phyloP scores from a whole-genome alignment of 805 yeast species.

The Tetrapisispora taiwanensis region DNA sequence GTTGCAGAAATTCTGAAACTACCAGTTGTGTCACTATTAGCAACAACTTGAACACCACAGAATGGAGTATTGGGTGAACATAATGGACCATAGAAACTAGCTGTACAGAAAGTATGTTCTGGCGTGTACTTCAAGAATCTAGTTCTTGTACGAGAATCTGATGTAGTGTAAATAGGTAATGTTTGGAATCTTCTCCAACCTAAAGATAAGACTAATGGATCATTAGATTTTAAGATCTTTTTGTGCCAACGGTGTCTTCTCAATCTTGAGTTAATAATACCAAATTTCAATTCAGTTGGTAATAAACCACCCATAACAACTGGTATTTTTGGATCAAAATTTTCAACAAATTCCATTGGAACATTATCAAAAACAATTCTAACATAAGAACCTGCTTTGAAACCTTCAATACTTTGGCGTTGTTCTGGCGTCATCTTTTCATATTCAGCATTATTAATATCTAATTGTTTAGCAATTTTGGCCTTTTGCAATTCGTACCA shows the following conservation, averaged over 20 bases:
- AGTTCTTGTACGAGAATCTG: constrained; percentile 95
- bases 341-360: constrained; percentile 84
- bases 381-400: constrained; percentile 87
- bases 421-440: constrained; percentile 66
- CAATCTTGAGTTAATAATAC: constrained; percentile 82
- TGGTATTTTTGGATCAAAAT: constrained; percentile 79
- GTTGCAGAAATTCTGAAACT: constrained; percentile 94
- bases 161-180: constrained; percentile 86
- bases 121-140: constrained; percentile 98
- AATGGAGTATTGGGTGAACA: constrained; percentile 97
- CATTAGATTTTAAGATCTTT: constrained; percentile 87
- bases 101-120: constrained; percentile 93
- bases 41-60: constrained; percentile 86
- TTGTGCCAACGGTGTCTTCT: constrained; percentile 99
- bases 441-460: constrained; percentile 76
- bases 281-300: constrained; percentile 86
- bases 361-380: constrained; percentile 71
- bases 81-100: constrained; percentile 92
- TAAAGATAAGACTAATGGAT: constrained; percentile 82
- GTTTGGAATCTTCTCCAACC: constrained; percentile 99
- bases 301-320: constrained; percentile 83
- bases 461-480: constrained; percentile 91
- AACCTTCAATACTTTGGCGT: constrained; percentile 80
- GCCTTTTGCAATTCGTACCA: constrained; percentile 98
- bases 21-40: constrained; percentile 74